Evolutionary conservation across 2,329 filamentous ascomycete genomes (phyloP), one percentile per base, ranked within the genome.

Genomic region (Sporothrix brunneoviolacea): DNA sequence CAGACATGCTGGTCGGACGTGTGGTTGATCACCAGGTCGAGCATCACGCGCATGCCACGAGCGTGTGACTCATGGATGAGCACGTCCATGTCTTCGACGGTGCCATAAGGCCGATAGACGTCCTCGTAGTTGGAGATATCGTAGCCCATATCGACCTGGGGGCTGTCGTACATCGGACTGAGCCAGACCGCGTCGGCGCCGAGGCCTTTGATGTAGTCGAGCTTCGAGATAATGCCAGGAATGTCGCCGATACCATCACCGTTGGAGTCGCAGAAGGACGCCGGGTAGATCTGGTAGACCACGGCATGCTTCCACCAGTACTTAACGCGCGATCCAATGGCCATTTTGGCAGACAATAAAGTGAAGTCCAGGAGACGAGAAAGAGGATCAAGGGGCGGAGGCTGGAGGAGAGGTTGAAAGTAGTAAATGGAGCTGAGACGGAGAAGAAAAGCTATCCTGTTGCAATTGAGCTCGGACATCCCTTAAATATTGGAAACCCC

Each of bases 1-100:
- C 84, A 89, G 5, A 72, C 70, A 59, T 87, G 82, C 61, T 86
- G 74, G 56, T 85, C 78, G 5, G 79, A 84, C 0, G 84, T 88
- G 61, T 91, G 86, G 56, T 89, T 91, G 52, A 89, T 77, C 2
- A 90, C 86, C 4, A 90, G 70, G 60, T 90, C 85, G 52, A 89
- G 74, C 50, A 90, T 80, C 10, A 90, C 66, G 57, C 78, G 80
- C 77, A 90, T 86, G 4, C 75, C 79, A 4, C 82, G 73, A 12
- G 71, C 60, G 54, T 86, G 80, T 41, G 76, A 75, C 2, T 74
- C 75, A n/a, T 72, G 57, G 44, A 86, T 82, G 35, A 87, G 62
- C 0, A 66, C 60, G 27, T 86, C 80, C 27, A 85, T 76, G 60
- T 88, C 82, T 50, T 70, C 65, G 16, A 87, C 65, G 1, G 78